phyloP scores from a whole-genome alignment of 2,329 filamentous ascomycete genomes.

The Colletotrichum falcatum region DNA sequence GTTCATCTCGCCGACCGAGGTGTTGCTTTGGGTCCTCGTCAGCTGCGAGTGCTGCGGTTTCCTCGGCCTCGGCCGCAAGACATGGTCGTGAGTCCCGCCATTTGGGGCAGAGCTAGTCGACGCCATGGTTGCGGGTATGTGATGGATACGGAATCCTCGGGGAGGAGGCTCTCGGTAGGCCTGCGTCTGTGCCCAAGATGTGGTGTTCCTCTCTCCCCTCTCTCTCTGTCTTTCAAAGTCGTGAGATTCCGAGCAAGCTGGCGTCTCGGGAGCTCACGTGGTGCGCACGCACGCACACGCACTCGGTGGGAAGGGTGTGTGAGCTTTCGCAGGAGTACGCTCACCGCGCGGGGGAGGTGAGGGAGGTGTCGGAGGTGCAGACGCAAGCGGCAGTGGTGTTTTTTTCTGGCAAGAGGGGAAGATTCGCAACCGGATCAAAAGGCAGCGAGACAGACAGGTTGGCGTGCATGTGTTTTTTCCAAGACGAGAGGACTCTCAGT shows the following conservation, averaged over 20 bases:
- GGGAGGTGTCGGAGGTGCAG: neutral
- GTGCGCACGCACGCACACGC: neutral
- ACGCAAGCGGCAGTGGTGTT: conserved; percentile 15
- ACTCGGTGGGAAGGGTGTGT: neutral
- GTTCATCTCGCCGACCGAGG: conserved; percentile 34
- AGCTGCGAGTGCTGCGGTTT: conserved; percentile 61
- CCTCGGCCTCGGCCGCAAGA: conserved; percentile 62
- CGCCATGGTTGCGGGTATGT: conserved; percentile 18
- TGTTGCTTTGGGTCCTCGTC: conserved; percentile 37
- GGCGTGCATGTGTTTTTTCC: neutral
- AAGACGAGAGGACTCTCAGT: neutral
- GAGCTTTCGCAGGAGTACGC: neutral
- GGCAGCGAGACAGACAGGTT: conserved; percentile 1
- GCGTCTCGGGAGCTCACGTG: neutral
- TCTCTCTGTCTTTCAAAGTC: too few relatives aligned
- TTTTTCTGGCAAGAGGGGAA: neutral
- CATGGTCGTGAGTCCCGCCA: conserved; percentile 51
- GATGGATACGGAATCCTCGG: neutral
- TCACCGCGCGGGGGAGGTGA: neutral
- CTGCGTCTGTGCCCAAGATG: neutral
- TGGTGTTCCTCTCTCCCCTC: too few relatives aligned
- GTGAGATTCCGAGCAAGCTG: neutral
- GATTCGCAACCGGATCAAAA: conserved; percentile 22
- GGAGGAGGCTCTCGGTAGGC: neutral
- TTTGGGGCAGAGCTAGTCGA: conserved; percentile 34